Percentiles rank a stretch among this genome's conserved stretches.
Conservation (phyloP, 352 stramenopile species). For the Phytopythium aichiense region DNA sequence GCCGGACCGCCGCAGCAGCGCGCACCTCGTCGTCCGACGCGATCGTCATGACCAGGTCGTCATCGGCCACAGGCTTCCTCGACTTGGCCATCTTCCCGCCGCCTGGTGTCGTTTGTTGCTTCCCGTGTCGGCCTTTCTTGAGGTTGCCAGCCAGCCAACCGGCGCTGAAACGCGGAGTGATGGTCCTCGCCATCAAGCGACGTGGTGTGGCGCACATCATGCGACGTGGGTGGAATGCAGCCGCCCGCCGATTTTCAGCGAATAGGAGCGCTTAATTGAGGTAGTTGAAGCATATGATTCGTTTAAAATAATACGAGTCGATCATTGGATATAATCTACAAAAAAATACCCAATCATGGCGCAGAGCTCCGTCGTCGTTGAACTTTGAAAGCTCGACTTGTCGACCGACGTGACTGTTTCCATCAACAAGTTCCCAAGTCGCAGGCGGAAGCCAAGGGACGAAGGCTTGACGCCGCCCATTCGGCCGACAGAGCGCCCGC, state of each 20-base stretch:
- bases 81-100: constrained; percentile 16
- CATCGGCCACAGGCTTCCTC: constrained; percentile 31
- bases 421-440: constrained; percentile 7
- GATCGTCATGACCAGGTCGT: constrained; percentile 88
- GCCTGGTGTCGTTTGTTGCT: not conserved
- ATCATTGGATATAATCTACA: not conserved
- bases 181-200: constrained; percentile 10
- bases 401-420: constrained; percentile 2
- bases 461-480: not conserved
- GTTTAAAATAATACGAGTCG: not conserved
- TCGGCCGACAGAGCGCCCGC: not conserved
- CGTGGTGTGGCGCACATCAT: constrained; percentile 5
- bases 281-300: not conserved
- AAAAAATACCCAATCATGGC: not conserved
- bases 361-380: not conserved
- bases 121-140: not conserved
- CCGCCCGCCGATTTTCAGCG: not conserved
- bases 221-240: constrained; percentile 4
- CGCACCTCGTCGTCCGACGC: constrained; percentile 78
- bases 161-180: constrained; percentile 6
- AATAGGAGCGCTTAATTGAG: not conserved
- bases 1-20: not conserved
- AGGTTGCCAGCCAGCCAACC: constrained; percentile 5
- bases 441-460: not conserved
- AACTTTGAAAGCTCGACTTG: constrained; percentile 1